Conservation (phyloP, 2,329 filamentous ascomycete species). For the Tolypocladium endophyticum region DNA sequence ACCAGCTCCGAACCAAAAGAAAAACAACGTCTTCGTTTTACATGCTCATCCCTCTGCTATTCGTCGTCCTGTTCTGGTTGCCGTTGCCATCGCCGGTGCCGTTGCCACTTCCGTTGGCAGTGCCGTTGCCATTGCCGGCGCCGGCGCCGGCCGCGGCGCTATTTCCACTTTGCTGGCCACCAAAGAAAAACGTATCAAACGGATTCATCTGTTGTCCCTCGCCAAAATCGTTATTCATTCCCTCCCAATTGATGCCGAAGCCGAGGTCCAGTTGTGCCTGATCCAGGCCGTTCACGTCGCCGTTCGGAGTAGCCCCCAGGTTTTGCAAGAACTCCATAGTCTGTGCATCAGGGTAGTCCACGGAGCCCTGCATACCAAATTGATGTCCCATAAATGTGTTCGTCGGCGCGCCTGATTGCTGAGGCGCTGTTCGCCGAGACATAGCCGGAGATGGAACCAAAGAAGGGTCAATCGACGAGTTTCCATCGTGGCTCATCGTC, state of each 20-base stretch:
- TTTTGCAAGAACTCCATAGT: conserved; percentile 43
- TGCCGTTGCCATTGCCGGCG: background rate
- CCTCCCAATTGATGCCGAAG: conserved; percentile 55
- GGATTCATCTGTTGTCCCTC: conserved; percentile 54
- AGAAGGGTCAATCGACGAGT: conserved; percentile 26
- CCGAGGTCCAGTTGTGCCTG: conserved; percentile 51
- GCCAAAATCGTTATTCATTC: conserved; percentile 51
- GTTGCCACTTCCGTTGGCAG: background rate
- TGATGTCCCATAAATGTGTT: conserved; percentile 21
- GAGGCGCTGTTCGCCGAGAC: conserved; percentile 23
- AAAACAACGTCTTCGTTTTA: background rate
- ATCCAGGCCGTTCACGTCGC: conserved; percentile 22
- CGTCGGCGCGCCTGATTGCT: conserved; percentile 15
- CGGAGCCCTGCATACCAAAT: conserved; percentile 21
- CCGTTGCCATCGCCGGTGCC: background rate
- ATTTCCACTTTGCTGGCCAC: conserved; percentile 32
- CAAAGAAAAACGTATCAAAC: conserved; percentile 67
- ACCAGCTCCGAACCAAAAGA: background rate
- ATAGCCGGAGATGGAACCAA: conserved; percentile 35
- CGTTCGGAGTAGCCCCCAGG: conserved; percentile 23
- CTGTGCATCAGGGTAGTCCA: conserved; percentile 37
- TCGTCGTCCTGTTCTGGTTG: background rate
- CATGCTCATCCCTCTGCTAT: background rate
- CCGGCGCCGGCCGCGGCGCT: conserved; percentile 14
- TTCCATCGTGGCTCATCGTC: conserved; percentile 16